These are phyloP conservation scores for Ilex aquifolium DNA, from an alignment of 257 asterid species.

Conservation along the genomic window DNA sequence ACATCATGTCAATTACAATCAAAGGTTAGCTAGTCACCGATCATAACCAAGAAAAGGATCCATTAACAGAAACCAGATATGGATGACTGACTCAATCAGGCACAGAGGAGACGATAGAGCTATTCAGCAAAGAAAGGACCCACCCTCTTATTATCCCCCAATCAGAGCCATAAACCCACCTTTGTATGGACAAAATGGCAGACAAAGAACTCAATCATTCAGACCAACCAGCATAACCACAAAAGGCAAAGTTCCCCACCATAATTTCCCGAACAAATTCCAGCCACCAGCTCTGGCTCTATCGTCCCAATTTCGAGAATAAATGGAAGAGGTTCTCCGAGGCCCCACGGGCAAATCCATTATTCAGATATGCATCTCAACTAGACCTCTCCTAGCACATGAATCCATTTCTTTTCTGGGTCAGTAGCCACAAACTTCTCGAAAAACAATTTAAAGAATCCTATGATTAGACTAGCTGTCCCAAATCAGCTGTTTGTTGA, in stretches of 20 bases:
- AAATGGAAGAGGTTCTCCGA: constrained; percentile 20
- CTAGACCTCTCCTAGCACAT: constrained; percentile 9
- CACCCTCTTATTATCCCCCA: background rate
- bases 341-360: constrained; percentile 37
- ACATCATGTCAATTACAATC: no score
- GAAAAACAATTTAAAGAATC: constrained; percentile 5
- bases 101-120: background rate
- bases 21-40: no score
- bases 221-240: constrained; percentile 24
- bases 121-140: constrained; percentile 14
- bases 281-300: constrained; percentile 29
- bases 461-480: constrained; percentile 11
- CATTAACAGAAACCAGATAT: no score
- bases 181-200: constrained; percentile 33
- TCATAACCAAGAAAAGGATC: no score
- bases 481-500: constrained; percentile 8
- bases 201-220: constrained; percentile 54
- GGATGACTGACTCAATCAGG: no score
- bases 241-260: constrained; percentile 35
- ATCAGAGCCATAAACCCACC: constrained; percentile 6
- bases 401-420: constrained; percentile 11
- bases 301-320: constrained; percentile 21
- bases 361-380: constrained; percentile 25
- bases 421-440: constrained; percentile 6
- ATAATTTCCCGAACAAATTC: constrained; percentile 14